A percentile compares a stretch with the other conserved stretches of the same genome.
phyloP scores from a whole-genome alignment of 2,329 filamentous ascomycete species.

The Ophiocordyceps robertsii region DNA sequence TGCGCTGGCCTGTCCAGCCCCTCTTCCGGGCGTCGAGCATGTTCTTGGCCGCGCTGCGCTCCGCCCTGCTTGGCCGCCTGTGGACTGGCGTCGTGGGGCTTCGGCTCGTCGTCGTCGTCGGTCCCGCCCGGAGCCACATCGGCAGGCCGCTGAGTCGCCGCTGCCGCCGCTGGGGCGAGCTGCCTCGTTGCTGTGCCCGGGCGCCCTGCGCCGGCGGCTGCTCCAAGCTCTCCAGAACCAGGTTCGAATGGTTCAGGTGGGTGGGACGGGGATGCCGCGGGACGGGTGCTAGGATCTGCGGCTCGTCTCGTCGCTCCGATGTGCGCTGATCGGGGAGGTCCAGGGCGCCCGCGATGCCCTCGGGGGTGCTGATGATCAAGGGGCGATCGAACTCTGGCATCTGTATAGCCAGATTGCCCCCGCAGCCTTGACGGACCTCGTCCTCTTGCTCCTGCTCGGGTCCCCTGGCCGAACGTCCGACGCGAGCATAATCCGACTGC shows the following conservation, averaged over 20 bases:
- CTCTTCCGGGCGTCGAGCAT: conserved; percentile 45
- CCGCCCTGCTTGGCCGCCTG: conserved; percentile 39
- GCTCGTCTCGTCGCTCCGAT: conserved; percentile 22
- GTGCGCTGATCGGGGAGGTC: conserved; percentile 26
- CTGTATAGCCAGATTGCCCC: conserved; percentile 3
- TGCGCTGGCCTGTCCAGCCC: conserved; percentile 36
- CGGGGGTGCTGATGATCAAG: conserved; percentile 47
- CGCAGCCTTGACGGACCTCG: not conserved
- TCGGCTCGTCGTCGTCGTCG: conserved; percentile 18
- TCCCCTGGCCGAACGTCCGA: too few species aligned
- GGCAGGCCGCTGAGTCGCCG: conserved; percentile 10
- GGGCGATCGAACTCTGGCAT: conserved; percentile 31
- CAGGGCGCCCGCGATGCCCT: conserved; percentile 38
- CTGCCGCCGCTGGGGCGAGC: conserved; percentile 8
- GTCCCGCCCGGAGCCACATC: conserved; percentile 22
- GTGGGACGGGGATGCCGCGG: conserved; percentile 33
- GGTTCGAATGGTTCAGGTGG: conserved; percentile 19
- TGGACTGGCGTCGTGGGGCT: conserved; percentile 26
- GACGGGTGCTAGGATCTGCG: conserved; percentile 38
- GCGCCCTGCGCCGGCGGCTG: too few species aligned
- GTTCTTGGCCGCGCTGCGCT: conserved; percentile 48
- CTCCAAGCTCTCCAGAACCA: conserved; percentile 34
- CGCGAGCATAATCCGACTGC: too few species aligned
- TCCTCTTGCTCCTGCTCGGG: not conserved
- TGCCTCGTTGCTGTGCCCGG: conserved; percentile 24